These are phyloP conservation scores for Oemleria cerasiformis DNA, from an alignment of 306 rosid genomes.

Conservation along the genomic window DNA sequence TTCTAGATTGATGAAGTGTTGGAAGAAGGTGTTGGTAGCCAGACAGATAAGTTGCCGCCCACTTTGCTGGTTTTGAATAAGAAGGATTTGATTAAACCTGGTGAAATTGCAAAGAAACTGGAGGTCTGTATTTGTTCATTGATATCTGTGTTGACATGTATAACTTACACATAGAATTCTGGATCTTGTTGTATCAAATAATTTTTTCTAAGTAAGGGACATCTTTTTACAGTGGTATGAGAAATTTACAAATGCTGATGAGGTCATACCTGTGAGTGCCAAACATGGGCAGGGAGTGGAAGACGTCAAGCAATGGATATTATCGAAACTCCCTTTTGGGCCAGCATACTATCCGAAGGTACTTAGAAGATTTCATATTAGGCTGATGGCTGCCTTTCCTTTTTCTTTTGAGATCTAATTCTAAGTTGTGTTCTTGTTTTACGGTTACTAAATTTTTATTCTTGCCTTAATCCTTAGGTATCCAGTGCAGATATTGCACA, in stretches of 20 bases:
- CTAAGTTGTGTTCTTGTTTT: background rate
- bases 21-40: slow-evolving; percentile 69
- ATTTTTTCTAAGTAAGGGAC: background rate
- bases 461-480: background rate
- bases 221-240: slow-evolving; percentile 78
- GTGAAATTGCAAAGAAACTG: slow-evolving; percentile 93
- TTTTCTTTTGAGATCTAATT: background rate
- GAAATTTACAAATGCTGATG: slow-evolving; percentile 77
- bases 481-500: background rate
- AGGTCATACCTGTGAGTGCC: slow-evolving; percentile 98
- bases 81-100: slow-evolving; percentile 92
- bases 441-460: background rate
- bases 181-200: slow-evolving; percentile 11
- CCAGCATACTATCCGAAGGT: slow-evolving; percentile 95
- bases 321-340: slow-evolving; percentile 85
- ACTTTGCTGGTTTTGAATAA: slow-evolving; percentile 79
- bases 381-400: background rate
- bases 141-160: slow-evolving; percentile 29
- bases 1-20: slow-evolving; percentile 87
- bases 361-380: slow-evolving; percentile 22
- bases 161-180: slow-evolving; percentile 16
- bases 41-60: slow-evolving; percentile 62
- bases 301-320: slow-evolving; percentile 89
- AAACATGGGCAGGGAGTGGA: slow-evolving; percentile 91
- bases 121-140: slow-evolving; percentile 59